These are phyloP conservation scores for Citrus sinensis DNA, from an alignment of 345 rosid species.

Conservation along the genomic window DVS_A1.0 CM039168.1:1756001-1756500, in stretches of 20 bases:
- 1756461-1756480: slow-evolving; percentile 32
- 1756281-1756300: slow-evolving; percentile 20
- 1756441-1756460: slow-evolving; percentile 34
- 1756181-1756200: slow-evolving; percentile 13
- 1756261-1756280: slow-evolving; percentile 35
- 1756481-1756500: slow-evolving; percentile 36
- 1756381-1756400: slow-evolving; percentile 45
- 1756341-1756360: slow-evolving; percentile 35
- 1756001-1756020: slow-evolving; percentile 21
- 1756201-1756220: slow-evolving; percentile 16
- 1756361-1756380: slow-evolving; percentile 46
- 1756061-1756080: slow-evolving; percentile 81
- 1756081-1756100: slow-evolving; percentile 88
- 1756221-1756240: slow-evolving; percentile 85
- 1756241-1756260: slow-evolving; percentile 33
- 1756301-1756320: slow-evolving; percentile 25
- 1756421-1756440: slow-evolving; percentile 40
- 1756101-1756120: slow-evolving; percentile 48
- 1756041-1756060: slow-evolving; percentile 84
- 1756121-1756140: not conserved
- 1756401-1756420: slow-evolving; percentile 32
- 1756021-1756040: slow-evolving; percentile 21
- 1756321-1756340: slow-evolving; percentile 33
- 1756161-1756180: slow-evolving; percentile 2
- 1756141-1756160: not conserved